phyloP scores from a whole-genome alignment of 176 grass and related monocot species.

The Eremochloa ophiuroides region DNA sequence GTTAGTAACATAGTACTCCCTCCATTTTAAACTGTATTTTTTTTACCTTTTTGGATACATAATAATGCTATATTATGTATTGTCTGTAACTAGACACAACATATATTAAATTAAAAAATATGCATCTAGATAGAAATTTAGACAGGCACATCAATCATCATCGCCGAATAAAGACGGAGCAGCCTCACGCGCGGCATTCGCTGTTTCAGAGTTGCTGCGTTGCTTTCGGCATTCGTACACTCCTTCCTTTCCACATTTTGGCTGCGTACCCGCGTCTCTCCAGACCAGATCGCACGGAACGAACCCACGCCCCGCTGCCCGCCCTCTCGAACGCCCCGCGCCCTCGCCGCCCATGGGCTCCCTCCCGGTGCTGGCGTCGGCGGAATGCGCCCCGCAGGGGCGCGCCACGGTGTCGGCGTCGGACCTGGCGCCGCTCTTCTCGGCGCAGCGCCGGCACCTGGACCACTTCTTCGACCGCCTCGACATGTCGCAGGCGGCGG shows the following conservation, averaged over 20 bases:
- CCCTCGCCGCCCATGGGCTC: constrained; percentile 36
- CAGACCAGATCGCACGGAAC: constrained; percentile 6
- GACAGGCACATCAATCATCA: no score
- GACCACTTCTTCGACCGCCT: constrained; percentile 81
- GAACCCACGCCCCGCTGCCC: background rate
- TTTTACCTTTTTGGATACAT: no score
- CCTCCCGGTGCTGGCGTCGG: constrained; percentile 9
- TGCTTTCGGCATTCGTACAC: background rate
- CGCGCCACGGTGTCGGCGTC: constrained; percentile 37
- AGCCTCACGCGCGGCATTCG: no score
- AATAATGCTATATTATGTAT: no score
- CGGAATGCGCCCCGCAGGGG: background rate
- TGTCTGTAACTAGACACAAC: no score
- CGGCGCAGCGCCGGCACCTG: constrained; percentile 60
- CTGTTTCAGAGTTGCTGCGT: background rate
- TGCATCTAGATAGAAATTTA: no score
- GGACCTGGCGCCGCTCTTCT: constrained; percentile 57
- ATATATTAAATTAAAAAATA: no score
- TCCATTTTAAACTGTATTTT: no score
- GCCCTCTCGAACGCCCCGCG: background rate
- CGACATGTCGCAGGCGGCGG: constrained; percentile 59
- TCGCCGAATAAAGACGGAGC: no score
- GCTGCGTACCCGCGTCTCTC: background rate
- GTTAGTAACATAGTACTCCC: no score
- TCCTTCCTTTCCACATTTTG: no score